A percentile compares a stretch with the other conserved stretches of the same genome.
Conservation (phyloP, 495 filamentous ascomycete genomes). For the Trypethelium eluteriae region DNA sequence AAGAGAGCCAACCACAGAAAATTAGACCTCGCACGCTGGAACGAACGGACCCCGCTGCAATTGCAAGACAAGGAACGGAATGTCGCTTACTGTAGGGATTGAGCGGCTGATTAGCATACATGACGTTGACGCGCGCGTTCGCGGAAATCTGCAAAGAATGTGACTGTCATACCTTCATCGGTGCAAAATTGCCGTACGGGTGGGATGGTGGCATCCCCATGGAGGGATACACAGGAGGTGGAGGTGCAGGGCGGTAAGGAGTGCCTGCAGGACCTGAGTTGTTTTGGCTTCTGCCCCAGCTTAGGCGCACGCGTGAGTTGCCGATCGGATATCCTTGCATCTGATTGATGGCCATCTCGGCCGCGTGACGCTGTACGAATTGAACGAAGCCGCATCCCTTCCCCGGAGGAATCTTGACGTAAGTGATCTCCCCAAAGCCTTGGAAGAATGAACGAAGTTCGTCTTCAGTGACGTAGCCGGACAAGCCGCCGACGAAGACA, state of each 20-base stretch:
- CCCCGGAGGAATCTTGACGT: slow-evolving; percentile 98
- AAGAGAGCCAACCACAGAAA: slow-evolving; percentile 12
- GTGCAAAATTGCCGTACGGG: slow-evolving; percentile 64
- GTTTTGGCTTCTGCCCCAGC: slow-evolving; percentile 97
- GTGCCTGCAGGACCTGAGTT: slow-evolving; percentile 97
- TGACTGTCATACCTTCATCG: slow-evolving; percentile 58
- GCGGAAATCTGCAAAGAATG: slow-evolving; percentile 1
- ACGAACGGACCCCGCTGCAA: slow-evolving; percentile 9
- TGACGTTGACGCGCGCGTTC: not conserved
- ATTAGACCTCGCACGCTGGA: slow-evolving; percentile 8
- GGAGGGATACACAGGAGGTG: slow-evolving; percentile 79
- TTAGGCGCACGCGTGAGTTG: slow-evolving; percentile 94
- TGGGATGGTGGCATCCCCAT: slow-evolving; percentile 69
- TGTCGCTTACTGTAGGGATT: slow-evolving; percentile 10
- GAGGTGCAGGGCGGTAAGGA: slow-evolving; percentile 90
- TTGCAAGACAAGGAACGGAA: slow-evolving; percentile 10
- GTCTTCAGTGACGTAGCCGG: slow-evolving; percentile 97
- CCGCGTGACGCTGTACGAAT: slow-evolving; percentile 97
- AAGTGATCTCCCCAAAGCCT: slow-evolving; percentile 98
- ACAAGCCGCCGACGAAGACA: slow-evolving; percentile 95
- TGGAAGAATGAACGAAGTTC: slow-evolving; percentile 99
- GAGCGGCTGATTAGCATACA: not conserved
- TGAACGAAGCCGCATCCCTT: slow-evolving; percentile 99
- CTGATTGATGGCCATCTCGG: slow-evolving; percentile 99
- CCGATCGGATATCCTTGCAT: slow-evolving; percentile 99